phyloP scores from a whole-genome alignment of 305 asterid species.

The Fraxinus nigra region DNA sequence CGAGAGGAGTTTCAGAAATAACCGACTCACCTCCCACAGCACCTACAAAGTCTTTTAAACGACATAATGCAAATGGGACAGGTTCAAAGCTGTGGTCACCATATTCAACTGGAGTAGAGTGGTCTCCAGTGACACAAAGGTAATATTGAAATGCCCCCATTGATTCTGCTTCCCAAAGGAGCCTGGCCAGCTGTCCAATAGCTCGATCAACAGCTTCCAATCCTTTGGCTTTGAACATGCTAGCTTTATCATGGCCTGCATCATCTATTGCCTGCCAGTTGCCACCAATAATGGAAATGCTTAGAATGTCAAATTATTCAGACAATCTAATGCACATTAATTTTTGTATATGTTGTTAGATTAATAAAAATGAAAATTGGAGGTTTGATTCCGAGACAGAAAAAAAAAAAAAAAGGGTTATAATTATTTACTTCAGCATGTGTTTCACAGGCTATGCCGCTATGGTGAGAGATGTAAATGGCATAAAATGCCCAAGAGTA shows the following conservation, averaged over 20 bases:
- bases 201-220: conserved; percentile 86
- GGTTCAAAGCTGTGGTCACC: conserved; percentile 99
- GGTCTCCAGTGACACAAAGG: conserved; percentile 82
- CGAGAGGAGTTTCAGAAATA: conserved; percentile 58
- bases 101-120: conserved; percentile 92
- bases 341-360: neutral
- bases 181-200: conserved; percentile 75
- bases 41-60: conserved; percentile 68
- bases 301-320: neutral
- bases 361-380: neutral
- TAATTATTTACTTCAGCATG: neutral
- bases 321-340: neutral
- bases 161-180: conserved; percentile 76
- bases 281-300: neutral
- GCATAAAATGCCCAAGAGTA: neutral
- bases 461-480: neutral
- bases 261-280: conserved; percentile 80
- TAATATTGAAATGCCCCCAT: conserved; percentile 55
- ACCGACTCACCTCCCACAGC: conserved; percentile 68
- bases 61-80: conserved; percentile 77
- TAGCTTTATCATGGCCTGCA: conserved; percentile 96
- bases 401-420: neutral
- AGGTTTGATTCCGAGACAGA: neutral
- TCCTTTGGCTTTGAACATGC: conserved; percentile 84
- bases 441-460: neutral